Evolutionary conservation across 495 filamentous ascomycete genomes (phyloP).

Genomic region (Pyrenula massariospora): DNA sequence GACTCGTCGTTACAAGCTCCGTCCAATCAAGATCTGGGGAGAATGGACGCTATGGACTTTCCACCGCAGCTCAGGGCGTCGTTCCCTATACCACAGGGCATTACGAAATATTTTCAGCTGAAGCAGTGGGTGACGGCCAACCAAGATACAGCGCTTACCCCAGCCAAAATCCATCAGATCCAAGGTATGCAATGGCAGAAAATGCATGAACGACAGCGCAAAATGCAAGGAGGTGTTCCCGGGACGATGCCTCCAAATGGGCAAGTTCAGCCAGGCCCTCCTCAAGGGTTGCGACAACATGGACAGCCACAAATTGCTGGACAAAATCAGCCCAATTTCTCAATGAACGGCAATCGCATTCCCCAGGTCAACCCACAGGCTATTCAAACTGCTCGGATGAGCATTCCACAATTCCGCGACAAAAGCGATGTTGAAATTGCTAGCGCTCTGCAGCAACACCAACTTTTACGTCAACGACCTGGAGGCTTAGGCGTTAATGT

Average conservation of each 20-base stretch:
- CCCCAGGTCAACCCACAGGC: not conserved
- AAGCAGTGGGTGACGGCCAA: slow-evolving; percentile 49
- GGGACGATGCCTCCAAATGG: slow-evolving; percentile 10
- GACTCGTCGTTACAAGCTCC: not conserved
- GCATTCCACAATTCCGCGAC: not conserved
- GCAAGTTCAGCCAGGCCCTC: slow-evolving; percentile 27
- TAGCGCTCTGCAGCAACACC: not conserved
- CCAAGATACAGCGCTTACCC: slow-evolving; percentile 13
- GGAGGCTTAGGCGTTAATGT: not conserved
- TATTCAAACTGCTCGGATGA: not conserved
- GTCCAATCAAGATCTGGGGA: slow-evolving; percentile 8
- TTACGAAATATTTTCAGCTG: slow-evolving; percentile 63
- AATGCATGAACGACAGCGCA: slow-evolving; percentile 11
- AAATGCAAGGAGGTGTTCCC: slow-evolving; percentile 3
- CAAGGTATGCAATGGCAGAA: slow-evolving; percentile 42
- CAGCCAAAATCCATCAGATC: not conserved
- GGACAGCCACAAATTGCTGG: slow-evolving; percentile 39
- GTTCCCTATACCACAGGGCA: slow-evolving; percentile 38
- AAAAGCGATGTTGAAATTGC: not conserved
- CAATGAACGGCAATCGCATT: not conserved
- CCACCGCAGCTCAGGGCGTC: slow-evolving; percentile 17
- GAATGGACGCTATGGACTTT: slow-evolving; percentile 36
- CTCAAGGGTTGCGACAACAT: slow-evolving; percentile 24
- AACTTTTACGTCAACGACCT: not conserved
- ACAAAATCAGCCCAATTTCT: not conserved